Base-by-base conservation (phyloP, 1,284 basidiomycete species). In the Moniliella sp. region DNA sequence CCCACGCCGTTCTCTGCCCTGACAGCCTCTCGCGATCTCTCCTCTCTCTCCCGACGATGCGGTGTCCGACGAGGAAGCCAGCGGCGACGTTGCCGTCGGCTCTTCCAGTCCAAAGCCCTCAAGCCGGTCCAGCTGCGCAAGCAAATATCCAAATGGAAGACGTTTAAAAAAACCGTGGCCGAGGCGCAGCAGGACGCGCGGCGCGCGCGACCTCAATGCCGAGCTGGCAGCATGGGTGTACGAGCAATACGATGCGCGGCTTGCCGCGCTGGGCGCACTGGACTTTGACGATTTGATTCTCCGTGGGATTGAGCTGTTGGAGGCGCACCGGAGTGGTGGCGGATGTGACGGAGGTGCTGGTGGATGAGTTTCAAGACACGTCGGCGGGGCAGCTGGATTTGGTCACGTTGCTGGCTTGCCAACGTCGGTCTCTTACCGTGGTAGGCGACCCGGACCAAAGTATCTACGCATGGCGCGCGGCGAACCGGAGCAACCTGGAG, bases 361-460 rank as follows among this genome's bases (percentile, higher is more conserved):
- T 91, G 9, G 83, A 91, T 59, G 83, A 91, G 64, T 84, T 78
- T 41, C 75, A 91, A 62, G 83, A 91, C 55, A 88, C 82, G 1
- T 88, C 86, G 49, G 70, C 67, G 2, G 74, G 74, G 4, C 82
- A 88, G 59, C 86, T 83, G 55, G 69, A 76, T 42, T 70, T 88
- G 18, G 78, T 88, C 75, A 66, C 21, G 71, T 74, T 39, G 4
- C 31, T 51, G 3, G 40, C 50, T 2, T 13, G 23, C 12, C 29
- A 38, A 1, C 44, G 38, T 9, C 39, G 42, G 18, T 37, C 43
- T 12, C 67, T 84, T 16, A 83, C 76, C 3, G 70, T 86, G 23
- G 82, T 91, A 3, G 83, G 83, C 0, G 83, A 91, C 62, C 82
- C 83, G 0, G 82, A 91, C 60, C 82, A 88, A 54, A 81, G 78